Evolutionary conservation across 805 yeast genomes (phyloP), one percentile per base, ranked within the genome.

Genomic region (Candida ponderosae): DNA sequence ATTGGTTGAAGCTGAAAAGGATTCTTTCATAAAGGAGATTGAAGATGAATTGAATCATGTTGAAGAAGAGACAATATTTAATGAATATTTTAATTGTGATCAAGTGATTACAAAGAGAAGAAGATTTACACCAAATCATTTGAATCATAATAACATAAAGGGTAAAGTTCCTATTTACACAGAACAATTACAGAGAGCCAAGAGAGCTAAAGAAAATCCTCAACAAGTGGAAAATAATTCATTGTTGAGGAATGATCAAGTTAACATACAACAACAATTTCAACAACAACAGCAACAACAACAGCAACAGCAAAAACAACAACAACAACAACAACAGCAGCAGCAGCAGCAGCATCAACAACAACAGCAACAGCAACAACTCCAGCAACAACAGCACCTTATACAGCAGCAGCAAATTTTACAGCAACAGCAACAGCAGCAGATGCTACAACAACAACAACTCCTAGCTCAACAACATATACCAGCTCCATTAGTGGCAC

Each of bases 81-180:
- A 69, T 38, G 68, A 62, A 27, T 56, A 51, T 16, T 50, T 70
- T n/a, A 46, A 62, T 38, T 60, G 60, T 26, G 67, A 63, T 18
- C 74, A 70, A 45, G 56, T 65, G 6, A 62, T 66, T 18, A 65
- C 66, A 8, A 66, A 68, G 17, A 64, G 60, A 43, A 60, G 70
- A 42, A 55, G 50, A 33, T 73, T 77, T 3, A 73, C 71, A 50
- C 68, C 76, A 9, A 74, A 74, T 45, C 60, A 66, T 35, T 32
- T 68, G 11, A 72, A 69, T 0, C 56, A 67, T 43, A 59, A 69
- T 2, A 72, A 71, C 44, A 63, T 72, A 15, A 55, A 59, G 37
- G 64, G 66, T 9, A 56, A 60, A 28, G 68, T 59, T 41, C 74
- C 79, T 9, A 68, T 73, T 1, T 74, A 69, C 45, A 32, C 40